phyloP scores from a whole-genome alignment of 768 basidiomycete species.

The Myochromella boudieri region DNA sequence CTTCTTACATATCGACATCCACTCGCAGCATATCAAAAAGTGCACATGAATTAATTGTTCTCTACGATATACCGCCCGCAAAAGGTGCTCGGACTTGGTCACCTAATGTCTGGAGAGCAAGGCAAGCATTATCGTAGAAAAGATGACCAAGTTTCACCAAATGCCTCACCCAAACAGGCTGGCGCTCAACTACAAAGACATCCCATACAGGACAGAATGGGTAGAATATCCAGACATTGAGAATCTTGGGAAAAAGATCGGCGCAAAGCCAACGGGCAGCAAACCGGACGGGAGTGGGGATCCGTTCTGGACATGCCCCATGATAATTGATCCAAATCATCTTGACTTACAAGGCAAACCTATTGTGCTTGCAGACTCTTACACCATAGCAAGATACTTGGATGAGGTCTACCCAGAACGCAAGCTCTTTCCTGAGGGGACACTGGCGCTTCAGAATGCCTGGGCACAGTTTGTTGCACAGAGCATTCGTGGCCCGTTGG shows the following conservation, averaged over 20 bases:
- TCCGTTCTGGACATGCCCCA: conserved; percentile 13
- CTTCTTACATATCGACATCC: too few relatives aligned
- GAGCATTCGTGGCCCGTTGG: not conserved
- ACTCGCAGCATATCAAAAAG: too few relatives aligned
- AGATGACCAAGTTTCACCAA: not conserved
- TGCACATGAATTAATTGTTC: conserved; percentile 1
- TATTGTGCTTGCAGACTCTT: conserved; percentile 14
- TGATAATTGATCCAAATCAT: conserved; percentile 15
- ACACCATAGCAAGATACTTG: conserved; percentile 17
- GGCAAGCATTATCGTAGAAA: conserved; percentile 5
- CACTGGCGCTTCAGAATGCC: conserved; percentile 7
- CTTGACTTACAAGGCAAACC: conserved; percentile 9
- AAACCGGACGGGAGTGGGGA: conserved; percentile 15
- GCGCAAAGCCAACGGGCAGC: conserved; percentile 25
- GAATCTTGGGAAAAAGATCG: conserved; percentile 27
- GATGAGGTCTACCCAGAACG: conserved; percentile 19
- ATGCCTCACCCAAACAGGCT: not conserved
- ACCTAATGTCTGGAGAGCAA: conserved; percentile 14
- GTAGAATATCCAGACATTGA: conserved; percentile 43
- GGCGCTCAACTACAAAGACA: conserved; percentile 21
- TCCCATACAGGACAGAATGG: conserved; percentile 38
- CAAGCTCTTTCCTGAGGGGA: conserved; percentile 16
- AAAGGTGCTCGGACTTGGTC: conserved; percentile 13
- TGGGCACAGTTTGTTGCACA: conserved; percentile 11
- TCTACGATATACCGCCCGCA: conserved; percentile 15